Evolutionary conservation across 352 stramenopile genomes (phyloP), one percentile per base, ranked within the genome.

Genomic region (Phytophthora podocarpi): DNA sequence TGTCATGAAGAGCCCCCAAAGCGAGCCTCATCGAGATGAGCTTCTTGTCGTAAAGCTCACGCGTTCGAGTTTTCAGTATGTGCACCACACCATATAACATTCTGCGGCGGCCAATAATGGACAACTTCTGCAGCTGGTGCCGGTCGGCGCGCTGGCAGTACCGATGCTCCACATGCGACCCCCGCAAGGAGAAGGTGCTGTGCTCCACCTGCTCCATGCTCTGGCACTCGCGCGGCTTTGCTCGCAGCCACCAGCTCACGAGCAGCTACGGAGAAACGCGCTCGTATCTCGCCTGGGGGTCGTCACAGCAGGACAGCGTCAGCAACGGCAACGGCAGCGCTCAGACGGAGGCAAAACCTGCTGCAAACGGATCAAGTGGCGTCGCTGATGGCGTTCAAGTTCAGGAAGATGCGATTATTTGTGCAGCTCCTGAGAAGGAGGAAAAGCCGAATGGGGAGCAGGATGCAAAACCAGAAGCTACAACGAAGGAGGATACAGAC

Each of bases 171-270:
- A 59, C 53, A 41, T 85, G 76, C 53, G 63, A 82, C 66, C 72
- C 72, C 20, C 69, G 69, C 31, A 36, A 13, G 37, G 58, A 49
- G 20, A 74, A 78, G 58, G 59, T 36, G 31, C 27, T 82, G 8
- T 82, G 72, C 49, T 18, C 20, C 1, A 59, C 31, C 36, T 59
- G 50, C 53, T 80, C 70, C 32, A 64, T 47, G 15, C 46, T 60
- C 10, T 85, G 76, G 76, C 76, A 85, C 56, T 68, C 67, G 28
- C 70, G 76, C 13, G 76, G 76, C 13, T 63, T 62, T 41, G 64
- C 58, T 12, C 43, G 72, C 30, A 62, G 55, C 43, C 76, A 85
- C 42, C 48, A 53, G 34, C 43, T 82, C 35, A 65, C 57, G 27
- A 77, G 31, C 27, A 36, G 24, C 40, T 24, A 59, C 16, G 70